Percentiles rank a stretch among this genome's conserved stretches.
These are phyloP conservation scores for Persicaria maculosa DNA, from an alignment of 148 eudicot species.

Conservation along the genomic window DNA sequence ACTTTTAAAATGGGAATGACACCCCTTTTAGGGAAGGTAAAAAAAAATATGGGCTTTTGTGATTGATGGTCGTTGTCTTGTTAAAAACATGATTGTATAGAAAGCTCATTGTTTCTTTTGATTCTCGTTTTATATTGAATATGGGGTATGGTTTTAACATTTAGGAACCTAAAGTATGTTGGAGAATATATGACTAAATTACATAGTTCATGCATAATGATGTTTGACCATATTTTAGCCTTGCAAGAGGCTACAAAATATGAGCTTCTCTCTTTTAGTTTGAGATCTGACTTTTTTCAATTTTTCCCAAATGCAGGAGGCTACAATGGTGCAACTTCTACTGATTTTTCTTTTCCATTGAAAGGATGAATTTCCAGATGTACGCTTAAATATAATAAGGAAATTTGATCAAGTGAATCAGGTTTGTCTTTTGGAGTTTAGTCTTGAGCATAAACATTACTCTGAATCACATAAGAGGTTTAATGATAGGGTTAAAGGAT, in stretches of 20 bases:
- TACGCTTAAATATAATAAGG: slow-evolving; percentile 94
- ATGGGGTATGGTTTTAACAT: background rate
- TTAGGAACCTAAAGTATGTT: background rate
- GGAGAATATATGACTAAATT: background rate
- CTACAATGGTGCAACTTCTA: slow-evolving; percentile 95
- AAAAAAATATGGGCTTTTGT: background rate
- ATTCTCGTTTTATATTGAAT: background rate
- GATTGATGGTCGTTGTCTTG: background rate
- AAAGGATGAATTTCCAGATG: slow-evolving; percentile 98
- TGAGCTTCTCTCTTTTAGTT: background rate
- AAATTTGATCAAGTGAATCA: slow-evolving; percentile 99
- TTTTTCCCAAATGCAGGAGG: slow-evolving; percentile 53
- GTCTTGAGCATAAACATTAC: background rate
- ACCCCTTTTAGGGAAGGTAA: slow-evolving; percentile 95
- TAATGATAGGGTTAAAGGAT: no score
- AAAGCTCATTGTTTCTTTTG: background rate
- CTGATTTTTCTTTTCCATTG: slow-evolving; percentile 90
- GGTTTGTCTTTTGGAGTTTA: slow-evolving; percentile 34
- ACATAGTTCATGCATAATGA: background rate
- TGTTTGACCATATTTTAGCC: background rate
- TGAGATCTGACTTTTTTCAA: background rate
- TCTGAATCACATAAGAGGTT: background rate
- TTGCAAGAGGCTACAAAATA: background rate
- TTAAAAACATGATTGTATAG: background rate
- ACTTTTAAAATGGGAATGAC: slow-evolving; percentile 99